Base-by-base conservation (phyloP, 2,329 filamentous ascomycete species). In the Thelonectria rubi region DNA sequence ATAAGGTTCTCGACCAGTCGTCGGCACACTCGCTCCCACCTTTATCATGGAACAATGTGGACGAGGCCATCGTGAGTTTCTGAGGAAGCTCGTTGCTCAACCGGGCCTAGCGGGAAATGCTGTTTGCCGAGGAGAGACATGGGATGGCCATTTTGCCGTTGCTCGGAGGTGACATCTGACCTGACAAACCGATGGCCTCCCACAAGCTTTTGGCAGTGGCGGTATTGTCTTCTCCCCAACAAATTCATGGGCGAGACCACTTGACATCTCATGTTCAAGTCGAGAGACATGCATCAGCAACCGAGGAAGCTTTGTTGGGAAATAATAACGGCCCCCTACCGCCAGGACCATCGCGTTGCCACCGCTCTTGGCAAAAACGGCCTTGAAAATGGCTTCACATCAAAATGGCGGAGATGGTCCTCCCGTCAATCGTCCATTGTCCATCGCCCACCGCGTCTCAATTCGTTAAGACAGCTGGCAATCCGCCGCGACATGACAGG, bases 91-190 rank as follows among this genome's bases (percentile, higher is more conserved):
- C 20, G 18, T 45, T 46, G 46, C 58, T 42, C 8, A 15, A 55
- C 45, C 40, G 21, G 52, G 58, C 45, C 40, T 55, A 55, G 58
- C 37, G 30, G 9, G 39, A 46, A 12, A 39, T 39, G 34, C 24
- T 46, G 30, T 21, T 21, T 40, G 11, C 46, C 26, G 46, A 60
- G 40, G 42, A 40, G 52, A 45, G 57, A 18, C 50, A 50, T 34
- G 40, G 37, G 39, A 40, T 18, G 12, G 48, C 51, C 51, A 7
- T 46, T 55, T 40, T 26, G 50, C 52, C 49, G 34, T 30, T 15
- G 52, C 42, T 47, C 47, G 18, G 47, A 48, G 46, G 53, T 34
- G 52, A 48, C 58, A 60, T 60, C 39, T 60, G 52, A 60, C 58
- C 51, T 24, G 40, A 43, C 48, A 24, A 34, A 24, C 51, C 54